Conservation (phyloP, 345 rosid species). For the Passiflora organensis region DNA sequence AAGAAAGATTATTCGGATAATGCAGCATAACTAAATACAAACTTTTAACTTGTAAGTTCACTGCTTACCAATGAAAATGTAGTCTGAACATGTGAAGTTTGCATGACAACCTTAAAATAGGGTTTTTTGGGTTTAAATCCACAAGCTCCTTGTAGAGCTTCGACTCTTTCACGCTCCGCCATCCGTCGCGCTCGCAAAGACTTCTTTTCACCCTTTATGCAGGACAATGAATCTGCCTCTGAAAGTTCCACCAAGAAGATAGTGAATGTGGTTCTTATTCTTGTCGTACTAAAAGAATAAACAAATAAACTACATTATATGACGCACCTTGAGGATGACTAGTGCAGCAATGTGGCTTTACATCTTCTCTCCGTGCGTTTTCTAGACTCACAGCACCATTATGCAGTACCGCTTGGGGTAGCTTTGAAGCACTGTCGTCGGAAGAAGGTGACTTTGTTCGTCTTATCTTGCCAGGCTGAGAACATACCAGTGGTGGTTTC, state of each 20-base stretch:
- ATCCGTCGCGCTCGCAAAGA: too few relatives aligned
- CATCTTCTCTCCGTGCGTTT: not conserved
- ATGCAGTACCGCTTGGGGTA: too few relatives aligned
- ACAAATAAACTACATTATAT: too few relatives aligned
- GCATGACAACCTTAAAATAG: not conserved
- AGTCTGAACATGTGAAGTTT: not conserved
- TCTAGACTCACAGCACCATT: not conserved
- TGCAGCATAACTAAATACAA: not conserved
- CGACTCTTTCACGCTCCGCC: not conserved
- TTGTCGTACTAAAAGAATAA: not conserved
- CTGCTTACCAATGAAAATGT: not conserved
- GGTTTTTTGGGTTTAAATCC: not conserved
- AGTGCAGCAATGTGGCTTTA: not conserved
- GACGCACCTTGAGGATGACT: not conserved
- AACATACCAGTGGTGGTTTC: not conserved
- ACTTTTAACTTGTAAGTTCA: too few relatives aligned
- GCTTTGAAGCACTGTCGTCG: too few relatives aligned
- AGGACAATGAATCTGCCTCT: too few relatives aligned
- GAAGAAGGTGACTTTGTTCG: too few relatives aligned
- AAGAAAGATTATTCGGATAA: too few relatives aligned
- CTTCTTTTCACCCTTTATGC: too few relatives aligned
- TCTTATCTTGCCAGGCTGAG: not conserved
- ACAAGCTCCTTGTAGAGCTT: not conserved
- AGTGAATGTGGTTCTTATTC: not conserved
- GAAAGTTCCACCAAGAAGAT: too few relatives aligned